A percentile compares a stretch with the other conserved stretches of the same genome.
Evolutionary conservation across 331 rosid genomes (phyloP).

Genomic region (Dryas integrifolia): DNA sequence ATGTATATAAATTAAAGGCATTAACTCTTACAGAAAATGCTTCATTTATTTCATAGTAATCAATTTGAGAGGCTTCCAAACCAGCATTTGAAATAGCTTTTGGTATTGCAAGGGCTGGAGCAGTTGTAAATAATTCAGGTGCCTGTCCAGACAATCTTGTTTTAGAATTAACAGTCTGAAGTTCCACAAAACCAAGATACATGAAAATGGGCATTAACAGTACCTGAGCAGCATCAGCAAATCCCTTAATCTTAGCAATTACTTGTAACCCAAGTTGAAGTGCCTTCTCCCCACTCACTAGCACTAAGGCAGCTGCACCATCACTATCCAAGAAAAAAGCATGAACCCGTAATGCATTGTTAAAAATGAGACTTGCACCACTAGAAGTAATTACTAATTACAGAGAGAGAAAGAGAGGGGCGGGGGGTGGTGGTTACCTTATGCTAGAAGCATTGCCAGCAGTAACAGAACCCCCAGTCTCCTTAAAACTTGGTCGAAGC

Average conservation of each 20-base stretch:
- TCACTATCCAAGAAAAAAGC: conserved; percentile 52
- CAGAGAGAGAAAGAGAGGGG: conserved; percentile 14
- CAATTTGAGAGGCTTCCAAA: conserved; percentile 74
- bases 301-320: conserved; percentile 88
- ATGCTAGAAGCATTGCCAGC: conserved; percentile 95
- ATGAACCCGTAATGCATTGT: conserved; percentile 5
- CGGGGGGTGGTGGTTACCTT: conserved; percentile 51
- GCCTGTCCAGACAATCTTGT: conserved; percentile 54
- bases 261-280: conserved; percentile 75
- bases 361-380: background rate
- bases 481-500: conserved; percentile 83
- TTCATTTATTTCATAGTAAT: conserved; percentile 91
- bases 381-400: background rate
- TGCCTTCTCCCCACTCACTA: conserved; percentile 89
- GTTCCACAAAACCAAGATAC: conserved; percentile 10
- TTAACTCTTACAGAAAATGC: conserved; percentile 75
- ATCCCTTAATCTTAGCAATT: conserved; percentile 87
- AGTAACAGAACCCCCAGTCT: conserved; percentile 83
- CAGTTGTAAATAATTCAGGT: conserved; percentile 84
- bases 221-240: conserved; percentile 95
- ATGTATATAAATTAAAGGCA: background rate
- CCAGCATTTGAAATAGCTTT: conserved; percentile 87
- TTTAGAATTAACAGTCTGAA: conserved; percentile 27
- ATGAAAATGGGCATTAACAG: conserved; percentile 10
- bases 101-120: conserved; percentile 86